Base-by-base conservation (phyloP, 805 yeast genomes). In the Torulaspora franciscae region DNA sequence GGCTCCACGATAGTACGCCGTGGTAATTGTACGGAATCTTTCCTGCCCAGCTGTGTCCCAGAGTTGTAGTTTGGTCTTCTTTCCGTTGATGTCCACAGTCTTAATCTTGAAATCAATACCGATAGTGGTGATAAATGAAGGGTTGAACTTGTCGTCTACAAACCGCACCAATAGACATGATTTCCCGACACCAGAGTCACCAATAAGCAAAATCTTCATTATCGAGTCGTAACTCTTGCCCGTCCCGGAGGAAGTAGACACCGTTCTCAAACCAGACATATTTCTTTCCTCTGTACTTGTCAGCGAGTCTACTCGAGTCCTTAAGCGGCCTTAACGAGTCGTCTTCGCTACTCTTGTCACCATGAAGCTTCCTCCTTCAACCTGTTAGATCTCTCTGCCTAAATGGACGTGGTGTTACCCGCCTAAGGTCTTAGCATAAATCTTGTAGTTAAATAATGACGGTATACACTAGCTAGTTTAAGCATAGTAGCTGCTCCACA, bases 21-120 rank as follows among this genome's bases (percentile, higher is more conserved):
- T 84, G 39, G 93, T 90, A 70, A 89, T 89, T 33, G 96, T 87
- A 70, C 96, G 79, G 72, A 89, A 89, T 61, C 96, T 76, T 66
- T 89, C 96, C 70, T 89, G 96, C n/a, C 96, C 96, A 1, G 96
- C 96, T 32, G 96, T 89, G 65, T 89, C 96, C 96, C 96, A 85
- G 35, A 91, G 85, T 68, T 93, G 99, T 64, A 91, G 77, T 71
- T 93, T 93, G 68, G 93, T 85, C 54, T 84, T 84, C 69, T 86
- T 85, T 43, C 96, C 96, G 52, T 91, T 91, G 54, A 90, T 77
- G 58, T 91, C 97, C 56, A 90, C 86, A 24, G 96, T 90, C 70
- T 96, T 84, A 65, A 93, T 91, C 73, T 93, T 93, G 77, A 93
- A 93, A 68, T 93, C 99, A 59, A 93, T 93, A 44, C 99, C 99